Evolutionary conservation across 2,329 filamentous ascomycete genomes (phyloP).

Genomic region (Thermoascus crustaceus): DNA sequence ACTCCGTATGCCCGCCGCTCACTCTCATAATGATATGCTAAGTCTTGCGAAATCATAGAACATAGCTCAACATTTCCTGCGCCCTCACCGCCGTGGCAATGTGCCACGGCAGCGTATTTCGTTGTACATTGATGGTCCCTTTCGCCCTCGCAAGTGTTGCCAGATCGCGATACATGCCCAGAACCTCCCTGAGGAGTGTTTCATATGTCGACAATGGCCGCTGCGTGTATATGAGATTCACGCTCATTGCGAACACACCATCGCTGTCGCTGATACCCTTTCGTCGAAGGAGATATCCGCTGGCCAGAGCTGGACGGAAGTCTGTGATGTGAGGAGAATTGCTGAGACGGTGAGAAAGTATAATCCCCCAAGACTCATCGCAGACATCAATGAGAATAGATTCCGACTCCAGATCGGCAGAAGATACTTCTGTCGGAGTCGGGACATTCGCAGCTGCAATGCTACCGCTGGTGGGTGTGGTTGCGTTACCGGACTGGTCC

Average conservation of each 20-base stretch:
- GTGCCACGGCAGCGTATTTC: slow-evolving; percentile 41
- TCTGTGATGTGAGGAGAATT: slow-evolving; percentile 34
- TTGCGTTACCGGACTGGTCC: slow-evolving; percentile 34
- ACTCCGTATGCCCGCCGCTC: not conserved
- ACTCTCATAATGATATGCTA: not conserved
- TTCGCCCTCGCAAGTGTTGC: slow-evolving; percentile 34
- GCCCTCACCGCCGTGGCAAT: slow-evolving; percentile 37
- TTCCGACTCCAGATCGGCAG: slow-evolving; percentile 44
- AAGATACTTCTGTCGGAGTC: slow-evolving; percentile 23
- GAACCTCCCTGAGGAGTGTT: slow-evolving; percentile 31
- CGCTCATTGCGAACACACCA: slow-evolving; percentile 31
- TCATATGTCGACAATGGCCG: slow-evolving; percentile 24
- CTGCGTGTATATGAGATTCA: slow-evolving; percentile 35
- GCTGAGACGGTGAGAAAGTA: slow-evolving; percentile 44
- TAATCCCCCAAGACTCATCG: slow-evolving; percentile 53
- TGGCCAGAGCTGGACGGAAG: slow-evolving; percentile 36
- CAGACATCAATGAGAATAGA: slow-evolving; percentile 49
- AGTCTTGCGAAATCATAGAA: slow-evolving; percentile 21
- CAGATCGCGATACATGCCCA: slow-evolving; percentile 39
- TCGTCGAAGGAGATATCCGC: slow-evolving; percentile 40
- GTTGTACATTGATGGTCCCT: slow-evolving; percentile 33
- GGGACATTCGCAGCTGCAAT: slow-evolving; percentile 30
- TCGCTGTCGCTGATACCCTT: slow-evolving; percentile 34
- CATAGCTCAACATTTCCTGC: slow-evolving; percentile 34
- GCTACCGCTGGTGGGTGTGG: slow-evolving; percentile 25